Conservation (phyloP, 805 yeast genomes). For the Monosporozyma aerobia region DNA sequence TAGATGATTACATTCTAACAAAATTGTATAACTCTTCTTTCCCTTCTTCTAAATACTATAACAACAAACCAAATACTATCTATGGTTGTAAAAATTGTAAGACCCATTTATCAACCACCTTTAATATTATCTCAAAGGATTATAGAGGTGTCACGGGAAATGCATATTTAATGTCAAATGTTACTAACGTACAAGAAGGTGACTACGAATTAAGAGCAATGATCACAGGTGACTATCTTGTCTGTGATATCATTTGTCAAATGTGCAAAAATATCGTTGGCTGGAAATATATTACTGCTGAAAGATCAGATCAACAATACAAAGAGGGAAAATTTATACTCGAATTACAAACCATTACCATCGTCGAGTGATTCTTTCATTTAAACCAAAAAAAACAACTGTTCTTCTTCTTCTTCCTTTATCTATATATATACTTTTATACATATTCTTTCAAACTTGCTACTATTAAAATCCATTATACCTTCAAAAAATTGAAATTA, state of each 20-base stretch:
- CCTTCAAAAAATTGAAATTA: no score
- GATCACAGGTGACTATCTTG: constrained; percentile 53
- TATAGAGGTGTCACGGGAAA: constrained; percentile 51
- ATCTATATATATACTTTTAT: not conserved
- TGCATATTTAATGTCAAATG: constrained; percentile 45
- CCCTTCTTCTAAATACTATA: not conserved
- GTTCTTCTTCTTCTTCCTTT: not conserved
- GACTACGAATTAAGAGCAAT: constrained; percentile 36
- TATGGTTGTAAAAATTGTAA: constrained; percentile 28
- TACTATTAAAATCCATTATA: no score
- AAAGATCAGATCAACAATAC: constrained; percentile 38
- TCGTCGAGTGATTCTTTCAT: constrained; percentile 7
- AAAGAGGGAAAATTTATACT: constrained; percentile 56
- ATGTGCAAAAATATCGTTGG: constrained; percentile 50
- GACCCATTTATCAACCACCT: constrained; percentile 26
- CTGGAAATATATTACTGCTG: constrained; percentile 52
- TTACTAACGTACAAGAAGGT: constrained; percentile 37
- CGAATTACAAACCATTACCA: constrained; percentile 32
- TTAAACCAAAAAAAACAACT: not conserved
- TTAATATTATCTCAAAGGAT: constrained; percentile 30
- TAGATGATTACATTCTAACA: not conserved
- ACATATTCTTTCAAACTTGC: not conserved
- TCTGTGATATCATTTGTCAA: constrained; percentile 48
- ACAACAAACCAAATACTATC: constrained; percentile 5
- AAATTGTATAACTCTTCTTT: not conserved